Conservation (phyloP, 2,329 filamentous ascomycete species). For the Nemania sp. region DNA sequence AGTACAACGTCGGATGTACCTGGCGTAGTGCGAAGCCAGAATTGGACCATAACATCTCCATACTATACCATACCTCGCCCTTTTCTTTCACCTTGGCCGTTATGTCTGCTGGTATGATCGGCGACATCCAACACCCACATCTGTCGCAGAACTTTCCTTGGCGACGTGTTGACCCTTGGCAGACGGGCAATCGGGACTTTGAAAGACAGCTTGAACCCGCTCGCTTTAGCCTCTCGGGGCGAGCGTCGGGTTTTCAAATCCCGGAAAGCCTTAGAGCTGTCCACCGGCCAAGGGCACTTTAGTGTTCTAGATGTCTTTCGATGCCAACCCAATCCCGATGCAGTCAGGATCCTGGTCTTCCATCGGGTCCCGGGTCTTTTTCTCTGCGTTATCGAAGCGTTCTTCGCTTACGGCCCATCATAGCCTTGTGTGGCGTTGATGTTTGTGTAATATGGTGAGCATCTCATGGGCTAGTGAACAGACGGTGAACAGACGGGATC, state of each 20-base stretch:
- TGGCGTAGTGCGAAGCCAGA: background rate
- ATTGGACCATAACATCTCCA: background rate
- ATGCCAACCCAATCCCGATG: background rate
- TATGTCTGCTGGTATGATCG: background rate
- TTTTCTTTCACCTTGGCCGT: background rate
- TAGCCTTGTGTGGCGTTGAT: background rate
- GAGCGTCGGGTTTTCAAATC: background rate
- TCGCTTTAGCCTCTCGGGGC: slow-evolving; percentile 10
- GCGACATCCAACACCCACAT: background rate
- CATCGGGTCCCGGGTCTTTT: background rate
- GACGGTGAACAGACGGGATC: background rate
- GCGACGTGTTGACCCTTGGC: slow-evolving; percentile 16
- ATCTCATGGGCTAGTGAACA: background rate
- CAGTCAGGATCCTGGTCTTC: background rate
- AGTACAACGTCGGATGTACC: slow-evolving; percentile 4
- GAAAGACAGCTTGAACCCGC: slow-evolving; percentile 3
- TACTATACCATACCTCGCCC: background rate
- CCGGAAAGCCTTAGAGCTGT: slow-evolving; percentile 1
- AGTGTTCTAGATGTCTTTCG: background rate
- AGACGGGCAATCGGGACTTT: slow-evolving; percentile 4
- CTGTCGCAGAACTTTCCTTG: background rate
- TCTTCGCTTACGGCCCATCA: background rate
- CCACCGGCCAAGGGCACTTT: background rate
- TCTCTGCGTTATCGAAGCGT: background rate
- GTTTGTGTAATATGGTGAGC: background rate